Percentiles rank a stretch among this genome's conserved stretches.
Evolutionary conservation across 108 stramenopile species (phyloP).

Genomic region (Stephanodiscus minutulus): DNA sequence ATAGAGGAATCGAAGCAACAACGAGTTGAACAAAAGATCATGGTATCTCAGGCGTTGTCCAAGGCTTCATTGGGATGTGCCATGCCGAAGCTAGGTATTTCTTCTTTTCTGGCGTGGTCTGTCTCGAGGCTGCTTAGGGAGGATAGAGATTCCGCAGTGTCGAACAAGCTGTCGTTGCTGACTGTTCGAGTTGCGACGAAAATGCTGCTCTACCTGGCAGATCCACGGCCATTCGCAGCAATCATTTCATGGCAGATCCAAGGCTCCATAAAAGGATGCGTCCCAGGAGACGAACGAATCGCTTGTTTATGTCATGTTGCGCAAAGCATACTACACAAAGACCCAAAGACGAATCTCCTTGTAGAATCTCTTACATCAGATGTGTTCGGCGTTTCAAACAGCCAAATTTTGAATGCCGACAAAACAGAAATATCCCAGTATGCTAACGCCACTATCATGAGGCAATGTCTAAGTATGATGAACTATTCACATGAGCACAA

Average conservation of each 20-base stretch:
- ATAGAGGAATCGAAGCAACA: constrained; percentile 28
- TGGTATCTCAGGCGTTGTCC: constrained; percentile 34
- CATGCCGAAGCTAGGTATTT: constrained; percentile 34
- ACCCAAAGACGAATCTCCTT: background rate
- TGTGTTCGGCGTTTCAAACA: constrained; percentile 9
- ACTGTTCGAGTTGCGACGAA: constrained; percentile 48
- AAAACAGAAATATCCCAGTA: background rate
- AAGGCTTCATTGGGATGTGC: constrained; percentile 12
- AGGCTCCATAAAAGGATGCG: background rate
- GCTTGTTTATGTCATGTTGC: constrained; percentile 21
- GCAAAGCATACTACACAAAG: constrained; percentile 13
- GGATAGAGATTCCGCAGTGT: background rate
- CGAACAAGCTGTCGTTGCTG: constrained; percentile 30
- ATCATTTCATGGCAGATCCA: constrained; percentile 23
- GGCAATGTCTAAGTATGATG: constrained; percentile 44
- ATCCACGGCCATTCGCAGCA: constrained; percentile 50
- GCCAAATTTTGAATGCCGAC: background rate
- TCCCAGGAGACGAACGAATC: constrained; percentile 8
- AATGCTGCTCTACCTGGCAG: constrained; percentile 34
- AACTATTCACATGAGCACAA: constrained; percentile 11
- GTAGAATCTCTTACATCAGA: constrained; percentile 21
- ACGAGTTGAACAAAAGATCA: constrained; percentile 41
- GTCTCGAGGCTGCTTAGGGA: constrained; percentile 15
- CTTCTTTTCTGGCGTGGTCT: constrained; percentile 42
- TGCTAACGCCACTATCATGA: constrained; percentile 6